A percentile compares a stretch with the other conserved stretches of the same genome.
Evolutionary conservation across 2,329 filamentous ascomycete species (phyloP).

Genomic region (Colletotrichum eremochloae): DNA sequence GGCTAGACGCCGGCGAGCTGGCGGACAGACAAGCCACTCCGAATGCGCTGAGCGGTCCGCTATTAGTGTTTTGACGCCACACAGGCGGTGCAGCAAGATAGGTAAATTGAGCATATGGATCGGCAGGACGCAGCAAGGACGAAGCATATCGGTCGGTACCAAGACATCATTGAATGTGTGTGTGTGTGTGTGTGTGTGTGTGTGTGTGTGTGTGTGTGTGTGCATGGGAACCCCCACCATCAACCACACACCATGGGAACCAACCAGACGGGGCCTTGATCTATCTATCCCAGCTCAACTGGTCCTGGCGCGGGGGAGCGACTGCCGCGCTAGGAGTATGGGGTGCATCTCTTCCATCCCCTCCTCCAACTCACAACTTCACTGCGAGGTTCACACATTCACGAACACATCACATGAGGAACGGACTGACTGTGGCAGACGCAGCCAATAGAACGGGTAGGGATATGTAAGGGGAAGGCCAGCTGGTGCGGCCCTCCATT

Average conservation of each 20-base stretch:
- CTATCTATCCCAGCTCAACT: background rate
- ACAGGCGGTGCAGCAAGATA: background rate
- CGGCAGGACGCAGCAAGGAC: background rate
- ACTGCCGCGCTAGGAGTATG: constrained; percentile 35
- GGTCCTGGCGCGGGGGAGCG: constrained; percentile 33
- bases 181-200: background rate
- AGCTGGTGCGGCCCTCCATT: constrained; percentile 27
- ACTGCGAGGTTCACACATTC: background rate
- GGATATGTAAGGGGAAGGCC: background rate
- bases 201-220: no score
- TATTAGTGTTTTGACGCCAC: background rate
- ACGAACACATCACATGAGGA: background rate
- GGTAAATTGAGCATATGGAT: background rate
- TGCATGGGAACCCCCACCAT: background rate
- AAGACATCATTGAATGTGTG: no score
- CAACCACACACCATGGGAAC: background rate
- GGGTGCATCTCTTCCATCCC: background rate
- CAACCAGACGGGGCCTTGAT: background rate
- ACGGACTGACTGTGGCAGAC: background rate
- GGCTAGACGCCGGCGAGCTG: no score
- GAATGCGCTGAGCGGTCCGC: background rate
- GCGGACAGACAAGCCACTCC: background rate
- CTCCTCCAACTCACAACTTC: background rate
- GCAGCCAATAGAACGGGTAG: background rate
- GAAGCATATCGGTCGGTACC: background rate